Base-by-base conservation (phyloP, 2,329 filamentous ascomycete genomes). In the Talaromyces sp. region DNA sequence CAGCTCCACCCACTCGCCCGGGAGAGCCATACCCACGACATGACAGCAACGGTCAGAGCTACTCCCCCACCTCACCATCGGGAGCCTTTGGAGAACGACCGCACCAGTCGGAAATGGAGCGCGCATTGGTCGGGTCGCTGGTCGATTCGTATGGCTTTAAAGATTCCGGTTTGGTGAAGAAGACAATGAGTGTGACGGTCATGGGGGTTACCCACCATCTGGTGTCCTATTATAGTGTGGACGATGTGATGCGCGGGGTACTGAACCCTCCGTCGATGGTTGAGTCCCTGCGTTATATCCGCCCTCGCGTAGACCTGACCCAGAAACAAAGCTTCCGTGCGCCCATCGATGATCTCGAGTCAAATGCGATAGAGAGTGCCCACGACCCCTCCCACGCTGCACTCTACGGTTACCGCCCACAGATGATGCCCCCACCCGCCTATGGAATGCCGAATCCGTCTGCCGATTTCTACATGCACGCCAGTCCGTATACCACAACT, bases 61-160 rank as follows among this genome's bases (percentile, higher is more conserved):
- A 76, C 51, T 75, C 75, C 1, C 72, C 75, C 7, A 70, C 71
- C 4, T 68, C 71, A 3, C 63, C 72, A 22, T 56, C 69, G 3
- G 65, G 61, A 5, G 54, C 64, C n/a, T 73, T 67, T 53, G 64
- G 65, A 8, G 73, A 74, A 20, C 68, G 76, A 42, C 60, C 71
- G 36, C 68, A 72, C 29, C 72, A 77, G 54, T 71, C 75, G 4
- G 77, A 80, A 52, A 65, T 76, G 22, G 74, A 87, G 64, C 79
- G 85, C 30, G 80, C 82, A 22, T 75, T 92, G 48, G 86, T 94
- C 40, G 92, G 91, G 5, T 95, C 91, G 1, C 79, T 96, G 11
- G 84, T 93, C n/a, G 91, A 96, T 72, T 91, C 88, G 0, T 96
- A 96, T 64, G 85, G 86, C 29, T 96, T 96, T 80, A 94, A 94